These are phyloP conservation scores for Tephrocybe sp. DNA, from an alignment of 768 basidiomycete species.

Conservation along the genomic window DNA sequence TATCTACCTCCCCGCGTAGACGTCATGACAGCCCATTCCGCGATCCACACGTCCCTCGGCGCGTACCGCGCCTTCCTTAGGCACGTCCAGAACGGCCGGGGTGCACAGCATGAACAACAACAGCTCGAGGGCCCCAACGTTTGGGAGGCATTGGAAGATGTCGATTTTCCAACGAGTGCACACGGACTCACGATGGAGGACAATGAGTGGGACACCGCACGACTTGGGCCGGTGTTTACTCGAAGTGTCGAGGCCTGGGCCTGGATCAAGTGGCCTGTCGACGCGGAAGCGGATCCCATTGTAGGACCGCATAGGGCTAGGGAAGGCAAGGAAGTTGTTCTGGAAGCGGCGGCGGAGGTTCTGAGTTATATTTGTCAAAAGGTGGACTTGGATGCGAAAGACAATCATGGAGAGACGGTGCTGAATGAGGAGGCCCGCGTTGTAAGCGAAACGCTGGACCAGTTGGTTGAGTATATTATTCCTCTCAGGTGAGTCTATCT, in stretches of 20 bases:
- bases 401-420: conserved; percentile 46
- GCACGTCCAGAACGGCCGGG: conserved; percentile 62
- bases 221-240: conserved; percentile 54
- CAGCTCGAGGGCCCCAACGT: conserved; percentile 63
- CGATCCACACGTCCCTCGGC: conserved; percentile 51
- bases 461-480: conserved; percentile 58
- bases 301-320: conserved; percentile 28
- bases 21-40: conserved; percentile 25
- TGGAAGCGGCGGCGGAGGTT: conserved; percentile 70
- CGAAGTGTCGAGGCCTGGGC: conserved; percentile 60
- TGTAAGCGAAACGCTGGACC: conserved; percentile 60
- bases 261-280: conserved; percentile 44
- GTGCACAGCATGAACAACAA: conserved; percentile 57
- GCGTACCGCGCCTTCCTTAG: conserved; percentile 63
- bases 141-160: conserved; percentile 73
- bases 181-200: conserved; percentile 26
- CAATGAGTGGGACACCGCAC: conserved; percentile 65
- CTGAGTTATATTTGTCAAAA: conserved; percentile 75
- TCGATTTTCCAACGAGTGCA: conserved; percentile 41
- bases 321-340: conserved; percentile 50
- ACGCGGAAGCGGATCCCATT: too few relatives aligned
- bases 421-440: conserved; percentile 69
- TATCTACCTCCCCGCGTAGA: conserved; percentile 52
- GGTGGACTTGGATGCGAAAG: conserved; percentile 59
- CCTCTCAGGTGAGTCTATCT: conserved; percentile 59